Conservation (phyloP, 2,329 filamentous ascomycete genomes). For the Epichloe uncinata region DNA sequence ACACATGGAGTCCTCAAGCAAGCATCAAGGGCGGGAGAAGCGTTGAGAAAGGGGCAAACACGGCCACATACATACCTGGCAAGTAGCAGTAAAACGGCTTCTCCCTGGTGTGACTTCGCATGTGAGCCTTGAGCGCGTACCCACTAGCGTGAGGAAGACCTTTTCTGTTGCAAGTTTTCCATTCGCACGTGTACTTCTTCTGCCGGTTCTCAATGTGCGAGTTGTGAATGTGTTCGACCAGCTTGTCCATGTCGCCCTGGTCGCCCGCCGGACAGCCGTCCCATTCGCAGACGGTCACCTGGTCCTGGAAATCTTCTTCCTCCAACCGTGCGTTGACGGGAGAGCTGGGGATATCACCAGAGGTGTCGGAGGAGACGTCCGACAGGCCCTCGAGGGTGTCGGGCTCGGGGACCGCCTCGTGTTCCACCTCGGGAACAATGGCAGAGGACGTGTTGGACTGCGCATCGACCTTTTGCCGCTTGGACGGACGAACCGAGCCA, state of each 20-base stretch:
- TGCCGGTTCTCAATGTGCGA: conserved; percentile 87
- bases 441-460: conserved; percentile 33
- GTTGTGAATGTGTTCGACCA: conserved; percentile 78
- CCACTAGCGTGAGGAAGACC: conserved; percentile 86
- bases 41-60: not conserved
- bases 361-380: conserved; percentile 82
- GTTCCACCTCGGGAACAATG: conserved; percentile 27
- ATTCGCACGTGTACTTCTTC: conserved; percentile 98
- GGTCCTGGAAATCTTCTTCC: conserved; percentile 63
- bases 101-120: conserved; percentile 94
- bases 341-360: conserved; percentile 67
- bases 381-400: conserved; percentile 45
- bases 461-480: conserved; percentile 33
- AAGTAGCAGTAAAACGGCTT: conserved; percentile 97
- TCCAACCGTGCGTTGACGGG: conserved; percentile 53
- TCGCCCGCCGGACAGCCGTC: conserved; percentile 60
- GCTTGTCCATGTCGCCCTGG: conserved; percentile 63
- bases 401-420: conserved; percentile 33
- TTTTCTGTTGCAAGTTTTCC: conserved; percentile 79
- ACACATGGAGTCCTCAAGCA: not conserved
- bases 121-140: conserved; percentile 91
- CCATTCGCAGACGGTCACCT: conserved; percentile 69
- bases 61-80: conserved; percentile 53
- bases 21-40: not conserved
- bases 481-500: conserved; percentile 27